Evolutionary conservation across 2,329 filamentous ascomycete species (phyloP).

Genomic region (Aspergillus hortae): DNA sequence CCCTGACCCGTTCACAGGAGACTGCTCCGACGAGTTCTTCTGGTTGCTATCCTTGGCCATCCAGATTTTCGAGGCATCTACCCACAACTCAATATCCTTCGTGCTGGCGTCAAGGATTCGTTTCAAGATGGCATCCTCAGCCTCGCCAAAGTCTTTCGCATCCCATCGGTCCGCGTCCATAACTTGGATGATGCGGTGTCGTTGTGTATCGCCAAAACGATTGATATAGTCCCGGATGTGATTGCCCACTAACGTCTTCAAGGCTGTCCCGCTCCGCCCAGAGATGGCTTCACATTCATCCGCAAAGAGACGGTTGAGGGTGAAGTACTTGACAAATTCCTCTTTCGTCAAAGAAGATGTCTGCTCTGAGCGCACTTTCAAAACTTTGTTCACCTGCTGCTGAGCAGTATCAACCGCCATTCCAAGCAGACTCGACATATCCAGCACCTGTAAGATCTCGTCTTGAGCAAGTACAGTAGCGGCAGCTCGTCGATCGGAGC

Average conservation of each 20-base stretch:
- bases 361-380: conserved; percentile 62
- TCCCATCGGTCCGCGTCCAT: conserved; percentile 65
- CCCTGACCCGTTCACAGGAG: conserved; percentile 30
- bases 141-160: conserved; percentile 58
- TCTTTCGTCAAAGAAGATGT: conserved; percentile 53
- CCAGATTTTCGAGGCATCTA: conserved; percentile 51
- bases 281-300: conserved; percentile 66
- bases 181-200: conserved; percentile 53
- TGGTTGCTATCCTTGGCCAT: conserved; percentile 30
- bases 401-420: conserved; percentile 66
- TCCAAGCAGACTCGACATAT: conserved; percentile 63
- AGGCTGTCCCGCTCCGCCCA: conserved; percentile 55
- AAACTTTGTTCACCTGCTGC: conserved; percentile 60
- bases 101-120: conserved; percentile 58
- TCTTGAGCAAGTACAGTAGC: conserved; percentile 45
- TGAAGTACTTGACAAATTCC: conserved; percentile 61
- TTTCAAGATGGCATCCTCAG: conserved; percentile 49
- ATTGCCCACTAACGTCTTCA: conserved; percentile 60
- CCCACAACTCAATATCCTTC: conserved; percentile 55
- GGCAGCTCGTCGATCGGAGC: conserved; percentile 20
- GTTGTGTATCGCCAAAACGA: conserved; percentile 54
- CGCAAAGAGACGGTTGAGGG: conserved; percentile 60
- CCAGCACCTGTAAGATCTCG: conserved; percentile 60
- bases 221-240: conserved; percentile 63
- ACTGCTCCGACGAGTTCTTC: conserved; percentile 16